Evolutionary conservation across 257 asterid species (phyloP), one percentile per base, ranked within the genome.

Genomic region (Parsonsia alboflavescens): DNA sequence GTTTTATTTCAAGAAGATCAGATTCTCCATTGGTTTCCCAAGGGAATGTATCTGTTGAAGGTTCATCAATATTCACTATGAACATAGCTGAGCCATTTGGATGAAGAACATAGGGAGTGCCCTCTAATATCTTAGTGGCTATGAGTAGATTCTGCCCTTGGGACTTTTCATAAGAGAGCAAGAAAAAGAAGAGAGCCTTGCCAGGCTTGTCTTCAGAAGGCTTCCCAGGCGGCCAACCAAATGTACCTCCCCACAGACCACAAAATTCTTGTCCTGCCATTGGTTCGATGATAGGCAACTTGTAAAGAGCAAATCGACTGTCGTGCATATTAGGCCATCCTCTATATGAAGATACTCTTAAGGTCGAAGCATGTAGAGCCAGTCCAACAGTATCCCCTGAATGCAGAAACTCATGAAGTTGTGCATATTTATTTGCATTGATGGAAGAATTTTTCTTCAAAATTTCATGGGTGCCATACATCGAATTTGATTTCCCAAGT

Each of bases 21-120:
- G 83, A 80, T 28, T 86, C 90, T 72, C 71, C 91, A 81, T 92
- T 88, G 41, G 80, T 76, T 70, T 77, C 86, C 92, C 92, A 90
- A 33, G 97, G 97, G 81, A 92, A 92, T n/a, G 83, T 70, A 26
- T 92, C 98, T 0, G 69, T 48, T 6, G 96, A 92, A 70, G 88
- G 89, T 68, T 86, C 86, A 69, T 78, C 82, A 42, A 77, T 64
- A 63, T 89, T 81, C 61, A 89, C 98, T 69, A 84, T 83, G 81
- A 92, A 92, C 98, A 92, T 90, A 80, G 98, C 90, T 15, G 98
- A 92, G 45, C 98, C 98, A 82, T 92, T 92, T 50, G 98, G 98
- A 84, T 90, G 92, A 85, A 89, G 75, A 68, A 90, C 97, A 73
- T 89, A 90, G 75, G 89, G 88, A 26, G 96, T 92, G 3, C 98